A percentile compares a stretch with the other conserved stretches of the same genome.
phyloP scores from a whole-genome alignment of 179 eudicot species.

The Beta lomatogona region DNA sequence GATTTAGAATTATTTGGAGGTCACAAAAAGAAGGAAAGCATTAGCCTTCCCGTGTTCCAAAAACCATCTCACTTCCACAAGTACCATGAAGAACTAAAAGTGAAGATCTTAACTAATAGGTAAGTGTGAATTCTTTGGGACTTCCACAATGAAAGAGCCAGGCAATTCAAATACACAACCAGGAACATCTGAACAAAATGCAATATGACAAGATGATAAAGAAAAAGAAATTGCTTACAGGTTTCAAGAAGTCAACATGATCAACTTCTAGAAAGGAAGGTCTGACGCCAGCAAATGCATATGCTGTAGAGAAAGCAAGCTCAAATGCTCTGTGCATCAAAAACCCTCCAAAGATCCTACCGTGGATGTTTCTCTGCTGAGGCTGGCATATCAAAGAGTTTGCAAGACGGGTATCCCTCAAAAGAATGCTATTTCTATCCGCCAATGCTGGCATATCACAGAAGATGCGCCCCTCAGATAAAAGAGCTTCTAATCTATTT shows the following conservation, averaged over 20 bases:
- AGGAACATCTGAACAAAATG: not conserved
- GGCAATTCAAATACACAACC: not conserved
- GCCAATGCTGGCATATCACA: slow-evolving; percentile 99
- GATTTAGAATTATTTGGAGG: not conserved
- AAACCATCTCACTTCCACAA: slow-evolving; percentile 4
- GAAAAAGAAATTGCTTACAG: slow-evolving; percentile 50
- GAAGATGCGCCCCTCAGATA: slow-evolving; percentile 89
- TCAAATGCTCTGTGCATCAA: slow-evolving; percentile 98
- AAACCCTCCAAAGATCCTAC: slow-evolving; percentile 97
- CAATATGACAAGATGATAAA: not conserved
- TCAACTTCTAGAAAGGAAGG: slow-evolving; percentile 94
- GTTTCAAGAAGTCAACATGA: slow-evolving; percentile 94
- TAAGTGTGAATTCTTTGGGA: not conserved
- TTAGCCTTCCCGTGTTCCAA: not conserved
- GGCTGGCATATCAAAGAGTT: slow-evolving; percentile 97
- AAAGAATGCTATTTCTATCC: slow-evolving; percentile 93
- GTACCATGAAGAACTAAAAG: not conserved
- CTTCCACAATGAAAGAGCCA: not conserved
- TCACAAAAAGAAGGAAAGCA: not conserved
- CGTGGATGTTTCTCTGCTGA: slow-evolving; percentile 96
- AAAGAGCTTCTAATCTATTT: slow-evolving; percentile 48
- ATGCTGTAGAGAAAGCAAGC: slow-evolving; percentile 88
- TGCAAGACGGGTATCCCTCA: slow-evolving; percentile 81
- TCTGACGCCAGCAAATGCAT: slow-evolving; percentile 83
- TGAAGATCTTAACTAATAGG: not conserved